Conservation (phyloP, 179 eudicot genomes). For the Heliamphora pulchella region DNA sequence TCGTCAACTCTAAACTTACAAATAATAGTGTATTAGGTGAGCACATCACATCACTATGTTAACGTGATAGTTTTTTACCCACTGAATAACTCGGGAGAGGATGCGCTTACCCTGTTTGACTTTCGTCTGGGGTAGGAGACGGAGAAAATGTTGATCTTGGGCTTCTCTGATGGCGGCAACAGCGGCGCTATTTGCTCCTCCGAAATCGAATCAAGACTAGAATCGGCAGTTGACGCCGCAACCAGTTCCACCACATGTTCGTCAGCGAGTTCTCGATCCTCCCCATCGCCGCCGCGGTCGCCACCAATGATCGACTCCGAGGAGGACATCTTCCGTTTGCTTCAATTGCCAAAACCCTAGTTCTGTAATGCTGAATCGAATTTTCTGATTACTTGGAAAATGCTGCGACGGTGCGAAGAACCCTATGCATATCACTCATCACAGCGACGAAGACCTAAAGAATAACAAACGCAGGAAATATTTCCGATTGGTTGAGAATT, state of each 20-base stretch:
- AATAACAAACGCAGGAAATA: no score
- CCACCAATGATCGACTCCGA: slow-evolving; percentile 17
- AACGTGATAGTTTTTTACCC: no score
- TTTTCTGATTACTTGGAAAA: background rate
- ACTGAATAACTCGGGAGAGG: no score
- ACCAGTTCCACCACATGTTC: slow-evolving; percentile 32
- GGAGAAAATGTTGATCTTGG: slow-evolving; percentile 50
- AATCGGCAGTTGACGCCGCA: slow-evolving; percentile 9
- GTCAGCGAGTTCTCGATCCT: slow-evolving; percentile 14
- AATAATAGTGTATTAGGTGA: no score
- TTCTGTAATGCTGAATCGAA: background rate
- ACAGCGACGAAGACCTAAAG: no score
- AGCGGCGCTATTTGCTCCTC: slow-evolving; percentile 40
- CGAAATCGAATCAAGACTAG: slow-evolving; percentile 17
- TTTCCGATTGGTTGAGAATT: no score
- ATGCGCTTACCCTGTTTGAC: slow-evolving; percentile 25
- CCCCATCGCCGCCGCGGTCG: slow-evolving; percentile 13
- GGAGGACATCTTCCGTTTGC: slow-evolving; percentile 20
- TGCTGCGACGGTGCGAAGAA: background rate
- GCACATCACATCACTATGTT: no score
- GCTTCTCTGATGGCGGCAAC: slow-evolving; percentile 28
- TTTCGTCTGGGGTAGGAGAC: slow-evolving; percentile 34
- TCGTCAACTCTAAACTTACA: no score
- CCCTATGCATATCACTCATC: background rate
- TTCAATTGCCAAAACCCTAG: background rate